A percentile compares a stretch with the other conserved stretches of the same genome.
These are phyloP conservation scores for Colletotrichum sp. DNA, from an alignment of 2,329 filamentous ascomycete species.

Conservation along the genomic window DNA sequence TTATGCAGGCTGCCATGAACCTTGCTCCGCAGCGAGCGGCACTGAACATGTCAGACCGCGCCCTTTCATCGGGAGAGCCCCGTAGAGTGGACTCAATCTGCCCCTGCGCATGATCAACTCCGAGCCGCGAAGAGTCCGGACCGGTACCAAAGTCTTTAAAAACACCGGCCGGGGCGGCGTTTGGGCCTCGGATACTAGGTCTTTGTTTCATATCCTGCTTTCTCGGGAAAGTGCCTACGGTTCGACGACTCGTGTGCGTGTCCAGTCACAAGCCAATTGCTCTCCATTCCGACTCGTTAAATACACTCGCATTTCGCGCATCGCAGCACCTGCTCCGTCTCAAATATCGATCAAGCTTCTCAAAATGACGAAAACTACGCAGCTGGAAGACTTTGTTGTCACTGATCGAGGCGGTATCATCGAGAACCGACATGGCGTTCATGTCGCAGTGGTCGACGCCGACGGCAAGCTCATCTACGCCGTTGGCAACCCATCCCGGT, in stretches of 20 bases:
- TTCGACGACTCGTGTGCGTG: neutral
- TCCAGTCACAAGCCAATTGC: neutral
- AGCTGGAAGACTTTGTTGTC: constrained; percentile 32
- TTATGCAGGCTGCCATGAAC: neutral
- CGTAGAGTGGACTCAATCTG: neutral
- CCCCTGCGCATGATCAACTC: neutral
- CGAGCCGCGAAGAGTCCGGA: neutral
- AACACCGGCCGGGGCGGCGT: neutral
- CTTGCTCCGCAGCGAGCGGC: neutral
- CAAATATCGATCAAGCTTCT: neutral
- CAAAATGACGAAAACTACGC: neutral
- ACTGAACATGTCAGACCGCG: neutral
- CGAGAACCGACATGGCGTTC: constrained; percentile 48
- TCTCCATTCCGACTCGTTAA: neutral
- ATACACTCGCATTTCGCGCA: neutral
- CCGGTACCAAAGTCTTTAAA: neutral
- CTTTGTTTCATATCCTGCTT: neutral
- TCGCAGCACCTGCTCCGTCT: neutral
- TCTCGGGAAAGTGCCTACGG: neutral
- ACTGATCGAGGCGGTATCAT: constrained; percentile 41
- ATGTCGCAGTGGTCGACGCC: constrained; percentile 43
- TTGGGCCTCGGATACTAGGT: neutral
- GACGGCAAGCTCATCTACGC: constrained; percentile 39
- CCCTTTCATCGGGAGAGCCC: neutral
- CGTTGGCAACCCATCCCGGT: constrained; percentile 42